Percentiles rank a stretch among this genome's conserved stretches.
phyloP scores from a whole-genome alignment of 371 early-diverging fungal genomes.

The Mortierella sp. region DNA sequence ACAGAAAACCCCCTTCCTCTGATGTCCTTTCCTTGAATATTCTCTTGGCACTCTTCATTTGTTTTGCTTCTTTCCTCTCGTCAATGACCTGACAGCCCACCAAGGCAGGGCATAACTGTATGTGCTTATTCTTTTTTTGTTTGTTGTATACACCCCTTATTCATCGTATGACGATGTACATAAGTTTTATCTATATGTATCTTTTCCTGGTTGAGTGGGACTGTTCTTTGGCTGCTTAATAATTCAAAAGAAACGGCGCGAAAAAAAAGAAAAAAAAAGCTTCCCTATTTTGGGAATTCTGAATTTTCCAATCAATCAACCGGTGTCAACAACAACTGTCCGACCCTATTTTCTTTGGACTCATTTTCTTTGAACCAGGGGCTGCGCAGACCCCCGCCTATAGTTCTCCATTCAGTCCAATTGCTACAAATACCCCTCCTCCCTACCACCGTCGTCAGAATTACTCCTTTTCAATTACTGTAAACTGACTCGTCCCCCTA shows the following conservation, averaged over 20 bases:
- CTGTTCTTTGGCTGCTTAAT: background rate
- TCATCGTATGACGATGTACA: background rate
- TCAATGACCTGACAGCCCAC: background rate
- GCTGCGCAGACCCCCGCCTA: background rate
- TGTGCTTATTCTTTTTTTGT: background rate
- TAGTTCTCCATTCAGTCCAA: background rate
- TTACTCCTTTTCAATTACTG: background rate
- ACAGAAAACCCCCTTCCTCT: background rate
- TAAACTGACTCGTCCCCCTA: conserved; percentile 2
- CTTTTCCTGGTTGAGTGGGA: background rate
- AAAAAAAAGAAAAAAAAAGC: background rate
- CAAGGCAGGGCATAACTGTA: background rate
- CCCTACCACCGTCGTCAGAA: background rate
- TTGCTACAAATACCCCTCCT: background rate
- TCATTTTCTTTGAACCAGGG: background rate
- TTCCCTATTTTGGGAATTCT: conserved; percentile 3
- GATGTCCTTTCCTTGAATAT: background rate
- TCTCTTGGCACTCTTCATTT: background rate
- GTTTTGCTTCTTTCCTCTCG: background rate
- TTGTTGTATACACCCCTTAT: background rate
- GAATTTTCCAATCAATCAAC: background rate
- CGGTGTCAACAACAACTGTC: background rate
- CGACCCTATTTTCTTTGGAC: background rate
- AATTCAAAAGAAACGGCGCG: conserved; percentile 5
- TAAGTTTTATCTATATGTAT: background rate